A percentile compares a stretch with the other conserved stretches of the same genome.
Conservation (phyloP, 148 eudicot species). For the Persicaria maculosa region DNA sequence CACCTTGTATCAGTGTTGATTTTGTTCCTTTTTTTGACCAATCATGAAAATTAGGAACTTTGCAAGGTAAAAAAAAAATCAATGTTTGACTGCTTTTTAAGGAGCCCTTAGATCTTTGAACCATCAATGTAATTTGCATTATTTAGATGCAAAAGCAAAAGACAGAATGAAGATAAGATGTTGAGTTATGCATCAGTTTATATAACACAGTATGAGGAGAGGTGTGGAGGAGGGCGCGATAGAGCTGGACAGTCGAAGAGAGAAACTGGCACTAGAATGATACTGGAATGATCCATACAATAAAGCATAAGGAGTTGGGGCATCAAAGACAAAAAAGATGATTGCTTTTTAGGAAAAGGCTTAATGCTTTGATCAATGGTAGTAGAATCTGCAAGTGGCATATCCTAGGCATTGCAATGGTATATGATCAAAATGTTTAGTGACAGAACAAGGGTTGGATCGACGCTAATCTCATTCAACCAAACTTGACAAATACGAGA, state of each 20-base stretch:
- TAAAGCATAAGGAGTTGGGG: not conserved
- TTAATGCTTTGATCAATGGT: not conserved
- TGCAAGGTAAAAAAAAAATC: not conserved
- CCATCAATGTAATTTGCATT: not conserved
- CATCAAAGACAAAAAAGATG: not conserved
- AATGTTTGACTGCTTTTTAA: not conserved
- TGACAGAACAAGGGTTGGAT: no score
- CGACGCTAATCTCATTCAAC: no score
- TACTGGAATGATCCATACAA: conserved; percentile 7
- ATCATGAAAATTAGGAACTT: conserved; percentile 2
- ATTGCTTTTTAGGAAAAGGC: not conserved
- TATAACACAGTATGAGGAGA: not conserved
- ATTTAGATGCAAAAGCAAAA: not conserved
- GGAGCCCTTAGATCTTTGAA: not conserved
- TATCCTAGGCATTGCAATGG: conserved; percentile 7
- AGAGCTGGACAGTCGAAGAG: not conserved
- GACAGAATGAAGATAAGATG: not conserved
- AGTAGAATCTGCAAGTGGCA: conserved; percentile 10
- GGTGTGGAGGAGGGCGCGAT: not conserved
- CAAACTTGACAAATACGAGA: no score
- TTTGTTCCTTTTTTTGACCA: conserved; percentile 3
- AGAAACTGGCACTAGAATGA: conserved; percentile 1
- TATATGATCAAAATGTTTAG: not conserved
- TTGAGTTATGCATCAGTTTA: not conserved
- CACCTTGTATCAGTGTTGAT: not conserved